These are phyloP conservation scores for Beauveria scarabaeidicola DNA, from an alignment of 2,329 filamentous ascomycete genomes.

Conservation along the genomic window DNA sequence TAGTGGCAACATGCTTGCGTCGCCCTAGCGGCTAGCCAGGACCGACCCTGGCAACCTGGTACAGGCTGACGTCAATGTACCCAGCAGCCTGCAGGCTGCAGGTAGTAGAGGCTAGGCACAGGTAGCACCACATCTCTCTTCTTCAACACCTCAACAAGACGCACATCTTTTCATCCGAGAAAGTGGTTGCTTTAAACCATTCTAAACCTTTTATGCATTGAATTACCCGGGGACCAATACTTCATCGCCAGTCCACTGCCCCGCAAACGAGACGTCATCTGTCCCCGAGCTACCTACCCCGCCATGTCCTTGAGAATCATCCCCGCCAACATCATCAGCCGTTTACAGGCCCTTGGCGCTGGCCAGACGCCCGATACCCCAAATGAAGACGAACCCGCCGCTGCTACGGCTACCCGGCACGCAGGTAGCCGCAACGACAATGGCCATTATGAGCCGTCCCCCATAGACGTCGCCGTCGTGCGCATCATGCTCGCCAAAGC, in stretches of 20 bases:
- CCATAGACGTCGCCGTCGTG: slow-evolving; percentile 41
- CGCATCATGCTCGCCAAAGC: slow-evolving; percentile 38
- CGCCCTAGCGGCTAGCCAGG: background rate
- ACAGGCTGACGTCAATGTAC: slow-evolving; percentile 2
- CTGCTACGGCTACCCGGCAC: background rate
- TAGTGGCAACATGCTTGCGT: slow-evolving; percentile 1
- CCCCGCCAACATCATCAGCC: slow-evolving; percentile 4
- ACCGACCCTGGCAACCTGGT: background rate
- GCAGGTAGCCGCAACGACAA: slow-evolving; percentile 6
- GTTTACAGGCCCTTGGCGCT: background rate
- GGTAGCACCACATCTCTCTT: background rate
- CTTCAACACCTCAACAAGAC: background rate
- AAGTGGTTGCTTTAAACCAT: too few species aligned
- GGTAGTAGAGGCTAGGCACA: too few species aligned
- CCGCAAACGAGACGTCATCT: background rate
- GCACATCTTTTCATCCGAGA: background rate
- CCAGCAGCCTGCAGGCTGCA: too few species aligned
- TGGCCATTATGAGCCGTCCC: slow-evolving; percentile 25
- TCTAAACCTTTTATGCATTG: too few species aligned
- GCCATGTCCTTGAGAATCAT: slow-evolving; percentile 9
- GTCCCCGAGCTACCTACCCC: background rate
- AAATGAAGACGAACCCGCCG: background rate
- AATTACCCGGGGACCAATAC: too few species aligned
- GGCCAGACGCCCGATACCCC: background rate
- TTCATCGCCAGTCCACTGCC: too few species aligned